Conservation (phyloP, 441 rosid species). For the Hura crepitans region DNA sequence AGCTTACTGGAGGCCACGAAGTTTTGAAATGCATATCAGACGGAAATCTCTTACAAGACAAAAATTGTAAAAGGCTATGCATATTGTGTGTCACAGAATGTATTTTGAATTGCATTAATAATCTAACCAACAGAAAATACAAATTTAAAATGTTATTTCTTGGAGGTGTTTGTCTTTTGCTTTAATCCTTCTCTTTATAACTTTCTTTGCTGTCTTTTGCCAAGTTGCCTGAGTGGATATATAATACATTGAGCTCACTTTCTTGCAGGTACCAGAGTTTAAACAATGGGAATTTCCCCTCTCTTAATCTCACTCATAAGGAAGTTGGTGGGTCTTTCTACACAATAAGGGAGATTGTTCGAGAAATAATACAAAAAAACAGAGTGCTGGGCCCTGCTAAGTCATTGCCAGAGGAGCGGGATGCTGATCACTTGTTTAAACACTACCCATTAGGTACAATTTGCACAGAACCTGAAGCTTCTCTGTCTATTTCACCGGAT, state of each 20-base stretch:
- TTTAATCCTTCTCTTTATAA: not conserved
- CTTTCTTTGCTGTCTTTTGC: not conserved
- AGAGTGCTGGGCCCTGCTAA: conserved; percentile 84
- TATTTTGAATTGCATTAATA: not conserved
- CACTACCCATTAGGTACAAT: conserved; percentile 53
- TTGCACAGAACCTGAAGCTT: conserved; percentile 43
- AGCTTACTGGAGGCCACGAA: not conserved
- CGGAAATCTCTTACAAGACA: not conserved
- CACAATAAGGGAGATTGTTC: conserved; percentile 81
- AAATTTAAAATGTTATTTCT: not conserved
- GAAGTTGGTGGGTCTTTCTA: conserved; percentile 98
- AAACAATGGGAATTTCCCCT: conserved; percentile 80
- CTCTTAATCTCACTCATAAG: conserved; percentile 82
- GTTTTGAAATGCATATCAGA: not conserved
- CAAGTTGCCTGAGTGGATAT: conserved; percentile 3
- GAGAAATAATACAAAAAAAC: conserved; percentile 93
- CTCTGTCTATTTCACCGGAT: conserved; percentile 32
- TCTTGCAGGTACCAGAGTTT: conserved; percentile 61
- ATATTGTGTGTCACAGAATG: not conserved
- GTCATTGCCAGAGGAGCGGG: conserved; percentile 35
- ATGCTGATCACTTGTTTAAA: conserved; percentile 36
- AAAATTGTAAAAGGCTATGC: not conserved
- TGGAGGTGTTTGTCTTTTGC: not conserved
- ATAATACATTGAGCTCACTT: conserved; percentile 20
- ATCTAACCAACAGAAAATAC: not conserved